phyloP scores from a whole-genome alignment of 78 protist species.

The Isochrysis galbana region DNA sequence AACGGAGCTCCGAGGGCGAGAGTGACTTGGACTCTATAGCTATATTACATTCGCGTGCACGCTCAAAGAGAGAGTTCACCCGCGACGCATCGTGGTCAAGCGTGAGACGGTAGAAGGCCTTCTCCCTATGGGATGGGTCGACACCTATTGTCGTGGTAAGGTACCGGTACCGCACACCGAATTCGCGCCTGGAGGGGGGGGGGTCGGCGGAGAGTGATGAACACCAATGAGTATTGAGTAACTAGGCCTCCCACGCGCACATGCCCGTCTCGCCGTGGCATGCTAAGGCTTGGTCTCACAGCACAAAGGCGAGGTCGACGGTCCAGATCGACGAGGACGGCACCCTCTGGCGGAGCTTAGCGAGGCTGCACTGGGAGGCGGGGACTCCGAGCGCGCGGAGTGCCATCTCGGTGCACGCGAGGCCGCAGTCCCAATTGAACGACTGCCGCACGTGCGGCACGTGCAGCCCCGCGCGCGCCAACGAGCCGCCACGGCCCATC shows the following conservation, averaged over 20 bases:
- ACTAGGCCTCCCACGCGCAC: no score
- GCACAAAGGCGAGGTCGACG: background rate
- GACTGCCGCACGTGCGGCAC: background rate
- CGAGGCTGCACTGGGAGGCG: background rate
- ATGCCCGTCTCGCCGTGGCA: no score
- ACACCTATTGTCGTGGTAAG: background rate
- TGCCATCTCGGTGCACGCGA: slow-evolving; percentile 23
- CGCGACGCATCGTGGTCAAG: background rate
- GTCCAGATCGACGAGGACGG: background rate
- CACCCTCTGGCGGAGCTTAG: background rate
- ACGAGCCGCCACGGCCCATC: no score
- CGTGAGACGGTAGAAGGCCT: background rate
- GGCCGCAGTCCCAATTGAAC: slow-evolving; percentile 8
- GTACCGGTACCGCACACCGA: background rate
- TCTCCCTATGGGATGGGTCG: background rate
- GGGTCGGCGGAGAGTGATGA: no score
- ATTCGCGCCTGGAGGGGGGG: no score
- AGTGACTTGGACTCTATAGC: background rate
- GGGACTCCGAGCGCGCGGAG: background rate
- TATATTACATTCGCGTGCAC: background rate
- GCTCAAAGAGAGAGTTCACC: background rate
- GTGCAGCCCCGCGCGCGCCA: no score
- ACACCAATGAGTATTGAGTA: no score
- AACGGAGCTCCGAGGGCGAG: background rate
- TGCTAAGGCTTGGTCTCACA: no score